Evolutionary conservation across 352 stramenopile species (phyloP).

Genomic region (Lagenidium giganteum): DNA sequence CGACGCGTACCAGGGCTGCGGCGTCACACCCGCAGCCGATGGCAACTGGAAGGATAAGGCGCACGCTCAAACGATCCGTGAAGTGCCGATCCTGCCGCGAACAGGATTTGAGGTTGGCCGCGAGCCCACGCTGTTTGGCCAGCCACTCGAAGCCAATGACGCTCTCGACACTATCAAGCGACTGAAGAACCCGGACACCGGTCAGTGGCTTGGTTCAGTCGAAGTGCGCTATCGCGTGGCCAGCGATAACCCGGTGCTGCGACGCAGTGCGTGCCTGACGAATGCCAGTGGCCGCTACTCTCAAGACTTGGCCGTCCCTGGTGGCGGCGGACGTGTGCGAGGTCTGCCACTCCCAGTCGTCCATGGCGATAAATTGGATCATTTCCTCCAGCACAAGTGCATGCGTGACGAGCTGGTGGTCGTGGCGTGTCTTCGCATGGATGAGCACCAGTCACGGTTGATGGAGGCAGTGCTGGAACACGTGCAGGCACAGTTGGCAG

Average conservation of each 20-base stretch:
- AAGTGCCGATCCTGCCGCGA: slow-evolving; percentile 56
- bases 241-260: slow-evolving; percentile 53
- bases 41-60: slow-evolving; percentile 55
- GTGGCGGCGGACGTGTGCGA: slow-evolving; percentile 19
- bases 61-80: slow-evolving; percentile 37
- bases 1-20: slow-evolving; percentile 63
- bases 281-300: slow-evolving; percentile 78
- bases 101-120: slow-evolving; percentile 60
- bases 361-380: slow-evolving; percentile 33
- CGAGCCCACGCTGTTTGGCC: slow-evolving; percentile 43
- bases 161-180: slow-evolving; percentile 25
- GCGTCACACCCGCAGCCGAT: slow-evolving; percentile 56
- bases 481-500: slow-evolving; percentile 31
- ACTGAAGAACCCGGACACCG: slow-evolving; percentile 42
- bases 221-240: slow-evolving; percentile 52
- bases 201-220: slow-evolving; percentile 63
- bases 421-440: slow-evolving; percentile 57
- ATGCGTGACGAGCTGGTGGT: slow-evolving; percentile 48
- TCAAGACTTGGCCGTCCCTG: slow-evolving; percentile 47
- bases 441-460: slow-evolving; percentile 53
- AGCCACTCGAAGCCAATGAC: slow-evolving; percentile 36
- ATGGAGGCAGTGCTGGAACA: slow-evolving; percentile 54
- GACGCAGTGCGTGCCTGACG: slow-evolving; percentile 44
- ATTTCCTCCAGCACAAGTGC: slow-evolving; percentile 32
- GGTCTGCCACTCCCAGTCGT: too few species aligned